Evolutionary conservation across 495 filamentous ascomycete species (phyloP).

Genomic region (Sabuloglossum arenarium): DNA sequence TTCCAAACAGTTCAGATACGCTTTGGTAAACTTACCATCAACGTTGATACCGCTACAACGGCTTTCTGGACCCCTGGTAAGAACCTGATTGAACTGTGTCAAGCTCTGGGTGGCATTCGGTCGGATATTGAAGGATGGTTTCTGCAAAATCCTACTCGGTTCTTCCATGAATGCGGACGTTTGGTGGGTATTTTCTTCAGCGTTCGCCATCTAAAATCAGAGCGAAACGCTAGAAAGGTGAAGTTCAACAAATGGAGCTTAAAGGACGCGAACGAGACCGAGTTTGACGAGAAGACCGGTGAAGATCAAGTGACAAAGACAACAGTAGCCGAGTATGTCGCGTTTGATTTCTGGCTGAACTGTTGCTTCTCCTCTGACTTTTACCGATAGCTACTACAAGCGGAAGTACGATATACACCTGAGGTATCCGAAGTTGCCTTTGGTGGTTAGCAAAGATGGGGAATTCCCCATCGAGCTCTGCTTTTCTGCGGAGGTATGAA

Average conservation of each 20-base stretch:
- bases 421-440: conserved; percentile 1
- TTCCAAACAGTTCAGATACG: conserved; percentile 6
- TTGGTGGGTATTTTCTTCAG: conserved; percentile 4
- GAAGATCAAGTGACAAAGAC: neutral
- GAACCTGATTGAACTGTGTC: neutral
- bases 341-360: neutral
- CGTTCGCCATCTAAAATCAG: neutral
- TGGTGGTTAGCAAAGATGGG: conserved; percentile 3
- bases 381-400: neutral
- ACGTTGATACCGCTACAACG: conserved; percentile 6
- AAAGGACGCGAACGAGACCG: neutral
- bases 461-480: conserved; percentile 4
- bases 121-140: neutral
- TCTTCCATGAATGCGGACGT: neutral
- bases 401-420: conserved; percentile 4
- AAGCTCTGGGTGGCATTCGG: neutral
- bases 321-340: conserved; percentile 1
- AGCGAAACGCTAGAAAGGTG: conserved; percentile 3
- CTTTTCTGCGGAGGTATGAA: conserved; percentile 1
- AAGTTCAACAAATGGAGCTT: neutral
- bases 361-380: neutral
- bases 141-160: neutral
- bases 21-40: conserved; percentile 5
- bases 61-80: conserved; percentile 2
- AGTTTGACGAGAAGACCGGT: neutral